Evolutionary conservation across 352 stramenopile species (phyloP), one percentile per base, ranked within the genome.

Genomic region (Phytophthora pseudosyringae): DNA sequence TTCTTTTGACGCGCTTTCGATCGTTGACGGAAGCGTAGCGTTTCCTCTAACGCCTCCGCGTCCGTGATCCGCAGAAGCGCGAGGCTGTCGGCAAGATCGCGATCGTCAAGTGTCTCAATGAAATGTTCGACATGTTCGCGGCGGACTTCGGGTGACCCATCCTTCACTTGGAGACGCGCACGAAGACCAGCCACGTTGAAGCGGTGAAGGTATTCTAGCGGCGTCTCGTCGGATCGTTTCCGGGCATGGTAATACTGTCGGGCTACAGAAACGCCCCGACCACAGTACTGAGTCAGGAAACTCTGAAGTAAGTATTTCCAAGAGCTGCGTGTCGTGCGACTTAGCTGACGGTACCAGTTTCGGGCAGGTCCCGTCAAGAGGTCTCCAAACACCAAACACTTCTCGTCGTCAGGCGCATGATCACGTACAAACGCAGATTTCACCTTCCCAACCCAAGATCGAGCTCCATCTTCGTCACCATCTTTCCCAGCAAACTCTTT

Each of bases 291-390:
- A 15, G 10, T 16, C 33, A 12, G 10, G 15, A 39, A 39, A 8
- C 15, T 16, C 33, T 1, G n/a, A n/a, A n/a, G n/a, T n/a, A n/a
- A n/a, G n/a, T n/a, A n/a, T n/a, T n/a, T n/a, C n/a, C n/a, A n/a
- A n/a, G 4, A 39, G 6, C 33, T 39, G 11, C 44, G 25, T 13
- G 26, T 26, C 15, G 44, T 38, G 13, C 46, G 18, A 5, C 26
- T 49, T 33, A 51, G 9, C 6, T 51, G 51, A 8, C n/a, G 51
- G 16, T 50, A 59, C 39, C 51, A 51, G 51, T 50, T 50, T 13
- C 16, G 38, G 1, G 39, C 29, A 0, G 39, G 39, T n/a, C 39
- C 29, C 4, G 29, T 43, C 4, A 59, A 25, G 15, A 59, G 28
- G 11, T 41, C 39, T 12, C 32, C 39, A 15, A 44, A 44, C 5